Evolutionary conservation across 345 rosid species (phyloP), one percentile per base, ranked within the genome.

Genomic region (Pistacia atlantica): DNA sequence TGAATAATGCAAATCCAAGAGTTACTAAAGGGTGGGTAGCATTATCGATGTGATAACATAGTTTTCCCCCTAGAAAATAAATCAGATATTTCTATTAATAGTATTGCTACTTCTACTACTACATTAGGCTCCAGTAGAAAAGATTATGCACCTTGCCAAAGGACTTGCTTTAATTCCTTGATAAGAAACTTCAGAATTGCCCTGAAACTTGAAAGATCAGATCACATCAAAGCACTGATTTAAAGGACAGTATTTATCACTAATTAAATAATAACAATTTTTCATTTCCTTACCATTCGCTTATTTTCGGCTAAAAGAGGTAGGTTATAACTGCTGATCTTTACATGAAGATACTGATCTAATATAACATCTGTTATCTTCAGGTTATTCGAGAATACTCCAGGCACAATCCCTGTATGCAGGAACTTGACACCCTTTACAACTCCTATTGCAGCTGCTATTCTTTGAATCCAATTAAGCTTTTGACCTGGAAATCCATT

Each of bases 371-470:
- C 92, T 35, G 91, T 87, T 71, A 86, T 89, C 83, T 85, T 90
- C 69, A 90, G 67, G 72, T 78, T 78, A 64, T 85, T 86, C 3
- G 85, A 77, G 66, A 77, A 81, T 17, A 87, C 72, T 31, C 91
- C 92, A 1, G 92, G 95, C 11, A 89, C 80, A 55, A 82, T 86
- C 65, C 94, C 89, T 0, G 88, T 86, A 65, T 91, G 90, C 62
- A 91, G 88, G 78, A 89, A 91, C 77, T 87, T 89, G 54, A 90
- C 68, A 2, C 89, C 90, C 84, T 81, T 89, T 57, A 85, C 84
- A 11, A 89, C 80, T 74, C 81, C 91, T 62, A 83, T 82, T 9
- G 81, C 86, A 38, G 86, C 87, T 54, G 78, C 79, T 69, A 90
- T 80, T 71, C 95, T 79, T 66, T 86, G 86, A 37, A 72, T 66